A percentile compares a stretch with the other conserved stretches of the same genome.
Conservation (phyloP, 306 rosid species). For the Cicer judaicum region DNA sequence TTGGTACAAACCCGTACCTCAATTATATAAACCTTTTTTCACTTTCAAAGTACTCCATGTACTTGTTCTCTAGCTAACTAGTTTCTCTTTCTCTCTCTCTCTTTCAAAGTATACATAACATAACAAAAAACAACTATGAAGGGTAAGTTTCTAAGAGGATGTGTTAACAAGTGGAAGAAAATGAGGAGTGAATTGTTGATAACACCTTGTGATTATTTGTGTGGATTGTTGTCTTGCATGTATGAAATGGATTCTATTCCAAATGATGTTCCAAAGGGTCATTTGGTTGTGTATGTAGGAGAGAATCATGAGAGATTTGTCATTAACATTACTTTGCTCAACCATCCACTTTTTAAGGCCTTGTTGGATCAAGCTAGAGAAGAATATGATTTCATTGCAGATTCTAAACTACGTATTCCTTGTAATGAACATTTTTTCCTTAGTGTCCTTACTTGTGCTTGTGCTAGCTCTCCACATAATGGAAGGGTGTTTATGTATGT, state of each 20-base stretch:
- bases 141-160: slow-evolving; percentile 54
- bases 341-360: slow-evolving; percentile 84
- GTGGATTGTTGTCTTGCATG: slow-evolving; percentile 56
- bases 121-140: slow-evolving; percentile 41
- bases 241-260: slow-evolving; percentile 64
- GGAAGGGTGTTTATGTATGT: slow-evolving; percentile 39
- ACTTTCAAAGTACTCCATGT: slow-evolving; percentile 50
- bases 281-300: slow-evolving; percentile 88
- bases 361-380: slow-evolving; percentile 86
- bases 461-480: slow-evolving; percentile 53
- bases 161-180: slow-evolving; percentile 75
- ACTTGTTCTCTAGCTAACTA: slow-evolving; percentile 32
- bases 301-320: slow-evolving; percentile 81
- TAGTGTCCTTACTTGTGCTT: slow-evolving; percentile 61
- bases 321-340: slow-evolving; percentile 64
- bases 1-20: slow-evolving; percentile 50
- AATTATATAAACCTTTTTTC: slow-evolving; percentile 58
- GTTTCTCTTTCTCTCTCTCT: background rate
- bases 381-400: slow-evolving; percentile 73
- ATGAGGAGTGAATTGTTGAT: slow-evolving; percentile 48
- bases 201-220: slow-evolving; percentile 56
- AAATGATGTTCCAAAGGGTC: slow-evolving; percentile 95
- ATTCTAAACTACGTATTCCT: slow-evolving; percentile 80
- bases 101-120: background rate
- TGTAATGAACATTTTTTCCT: slow-evolving; percentile 78